Base-by-base conservation (phyloP, 805 yeast species). In the Kuraishia piskuri region DNA sequence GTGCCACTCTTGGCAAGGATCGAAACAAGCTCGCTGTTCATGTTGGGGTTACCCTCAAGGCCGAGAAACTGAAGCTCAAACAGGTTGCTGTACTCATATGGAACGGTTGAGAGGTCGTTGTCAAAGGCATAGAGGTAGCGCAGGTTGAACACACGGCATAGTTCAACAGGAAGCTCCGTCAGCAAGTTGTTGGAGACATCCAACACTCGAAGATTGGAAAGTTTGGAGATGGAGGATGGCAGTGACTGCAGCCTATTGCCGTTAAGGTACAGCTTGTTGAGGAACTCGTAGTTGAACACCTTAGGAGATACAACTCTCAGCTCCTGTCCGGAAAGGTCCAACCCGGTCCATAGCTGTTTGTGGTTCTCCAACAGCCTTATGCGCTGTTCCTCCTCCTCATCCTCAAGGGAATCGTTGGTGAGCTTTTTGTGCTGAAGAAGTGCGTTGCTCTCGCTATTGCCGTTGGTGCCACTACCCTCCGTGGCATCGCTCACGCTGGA, bases 281-380 rank as follows among this genome's bases (percentile, higher is more conserved):
- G 77, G 61, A 94, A 94, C 56, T 79, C 78, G 68, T 90, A 94
- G 49, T 83, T 80, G 74, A 90, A 90, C 49, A 94, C 69, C 60
- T 83, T 83, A 21, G 86, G 80, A n/a, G 89, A 80, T 26, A 92
- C 59, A 54, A 80, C 78, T 57, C 81, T 73, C 52, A 94, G 74
- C 36, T 92, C 88, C 68, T 94, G 96, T 55, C 97, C 97, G 58
- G 95, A 83, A 58, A 92, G 74, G 71, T 94, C 99, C 58, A 94
- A 73, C 5, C 91, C 92, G 52, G 95, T 87, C 99, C 99, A 94
- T 64, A 88, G 78, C 70, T 91, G 97, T 55, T 84, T 85, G 40
- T 86, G 82, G 63, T 76, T 75, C 24, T 81, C 78, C 57, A 76
- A 76, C 40, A 75, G 69, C 68, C 83, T 76, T 71, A 82, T 78